Evolutionary conservation across 768 basidiomycete species (phyloP), one percentile per base, ranked within the genome.

Genomic region (Russula sp.): DNA sequence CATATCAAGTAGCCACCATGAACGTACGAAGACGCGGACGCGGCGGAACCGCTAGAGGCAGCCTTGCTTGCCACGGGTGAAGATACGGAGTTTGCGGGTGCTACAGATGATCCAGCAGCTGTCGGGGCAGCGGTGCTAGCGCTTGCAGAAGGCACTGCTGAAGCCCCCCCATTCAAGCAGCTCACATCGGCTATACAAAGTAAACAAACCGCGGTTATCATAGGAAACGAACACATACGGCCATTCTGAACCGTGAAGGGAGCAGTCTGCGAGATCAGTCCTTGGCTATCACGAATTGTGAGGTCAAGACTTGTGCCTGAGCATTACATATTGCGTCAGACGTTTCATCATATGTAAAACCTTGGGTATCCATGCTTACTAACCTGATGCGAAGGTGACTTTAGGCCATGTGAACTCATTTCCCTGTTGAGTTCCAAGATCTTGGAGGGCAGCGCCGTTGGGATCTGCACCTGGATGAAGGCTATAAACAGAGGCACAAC

Each of bases 221-320:
- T 48, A 70, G 68, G 42, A 37, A n/a, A 20, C 5, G 7, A 22
- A 11, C 13, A 32, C 47, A 31, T 48, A 51, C 59, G 20, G 48
- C 84, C 78, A 7, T 74, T 0, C 35, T 71, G 68, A 65, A 89
- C 70, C 16, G 72, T 76, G 77, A 90, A 79, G 2, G 82, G 37
- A 6, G 80, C 88, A 27, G 27, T 2, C 27, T 27, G 27, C 27
- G 27, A 22, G 0, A 69, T 92, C 91, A 37, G 75, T 81, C 22
- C 22, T 27, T 27, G 22, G 59, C 61, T 72, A 69, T 94, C 92
- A 70, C 80, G 81, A 65, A 94, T 63, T 13, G 75, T 77, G 34
- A 92, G 71, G 56, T 82, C 85, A 60, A 92, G 71, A 45, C 67
- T 71, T 4, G 79, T 80, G n/a, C 77, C 86, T 84, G 61, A 0